Evolutionary conservation across 208 protist genomes (phyloP).

Genomic region (Herpetomonas muscarum): DNA sequence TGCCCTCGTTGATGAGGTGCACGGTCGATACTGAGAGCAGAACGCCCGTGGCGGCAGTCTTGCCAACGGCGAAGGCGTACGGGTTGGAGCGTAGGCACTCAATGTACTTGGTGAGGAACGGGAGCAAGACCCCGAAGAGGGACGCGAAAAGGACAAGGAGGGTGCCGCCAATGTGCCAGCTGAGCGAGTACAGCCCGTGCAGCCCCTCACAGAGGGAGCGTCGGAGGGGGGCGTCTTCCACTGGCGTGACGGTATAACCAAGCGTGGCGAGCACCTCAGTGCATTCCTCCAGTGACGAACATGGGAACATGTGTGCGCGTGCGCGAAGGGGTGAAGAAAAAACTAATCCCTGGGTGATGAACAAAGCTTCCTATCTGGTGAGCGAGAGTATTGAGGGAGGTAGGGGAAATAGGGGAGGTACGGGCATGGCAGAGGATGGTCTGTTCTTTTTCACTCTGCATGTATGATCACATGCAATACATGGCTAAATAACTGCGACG

Average conservation of each 20-base stretch:
- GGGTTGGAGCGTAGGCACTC: slow-evolving; percentile 28
- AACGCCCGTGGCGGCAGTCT: slow-evolving; percentile 52
- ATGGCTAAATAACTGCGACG: too few species aligned
- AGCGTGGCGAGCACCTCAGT: not conserved
- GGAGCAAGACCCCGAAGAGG: slow-evolving; percentile 33
- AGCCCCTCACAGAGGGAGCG: slow-evolving; percentile 30
- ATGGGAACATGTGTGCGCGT: not conserved
- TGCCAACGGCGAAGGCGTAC: slow-evolving; percentile 43
- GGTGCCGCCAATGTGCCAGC: slow-evolving; percentile 35
- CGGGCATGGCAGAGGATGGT: too few species aligned
- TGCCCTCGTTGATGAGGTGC: slow-evolving; percentile 49
- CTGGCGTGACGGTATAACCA: not conserved
- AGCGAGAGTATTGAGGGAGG: too few species aligned
- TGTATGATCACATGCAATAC: too few species aligned
- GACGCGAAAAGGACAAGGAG: slow-evolving; percentile 49
- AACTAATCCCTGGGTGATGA: not conserved
- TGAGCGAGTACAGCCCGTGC: slow-evolving; percentile 29
- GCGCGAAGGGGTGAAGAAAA: not conserved
- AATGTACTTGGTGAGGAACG: slow-evolving; percentile 46
- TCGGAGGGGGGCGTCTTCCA: not conserved
- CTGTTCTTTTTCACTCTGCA: too few species aligned
- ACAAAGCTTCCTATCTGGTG: too few species aligned
- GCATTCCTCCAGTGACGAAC: not conserved
- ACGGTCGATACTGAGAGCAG: slow-evolving; percentile 52
- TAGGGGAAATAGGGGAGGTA: too few species aligned